Base-by-base conservation (phyloP, 306 rosid species). In the Fragaria nilgerrensis region DNA sequence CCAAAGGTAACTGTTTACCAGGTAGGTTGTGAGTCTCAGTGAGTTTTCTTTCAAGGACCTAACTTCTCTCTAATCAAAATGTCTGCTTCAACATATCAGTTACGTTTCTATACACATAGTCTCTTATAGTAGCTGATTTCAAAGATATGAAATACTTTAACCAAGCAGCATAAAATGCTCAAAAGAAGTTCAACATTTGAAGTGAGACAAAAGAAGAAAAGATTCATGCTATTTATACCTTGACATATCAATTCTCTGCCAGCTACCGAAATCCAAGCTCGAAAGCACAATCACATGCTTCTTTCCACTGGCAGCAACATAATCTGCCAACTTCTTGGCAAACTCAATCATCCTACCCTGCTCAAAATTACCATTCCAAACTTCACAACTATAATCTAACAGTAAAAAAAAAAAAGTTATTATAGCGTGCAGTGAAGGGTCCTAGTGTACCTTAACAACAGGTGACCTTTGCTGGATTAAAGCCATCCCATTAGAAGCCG, bases 401-500 rank as follows among this genome's bases (percentile, higher is more conserved):
- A 47, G 34, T 32, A 12, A 2, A 47, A 47, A 47, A 0, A 16
- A 4, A 7, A 55, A 55, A 53, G 16, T 7, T n/a, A 53, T 13
- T n/a, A 1, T 25, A 65, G 9, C 16, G 56, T 11, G 11, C 67
- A 17, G 3, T 15, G 17, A 19, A 7, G 27, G 61, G 61, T 49
- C 20, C 10, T 23, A 41, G 56, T 11, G 44, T 52, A 84, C 91
- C 89, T 88, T 88, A 56, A 92, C 77, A 63, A 92, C 92, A 10
- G 98, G 98, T 11, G 98, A 95, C 76, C 97, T 88, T 79, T 95
- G 97, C 78, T 95, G 98, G 80, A 95, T 59, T 76, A 95, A 64
- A 78, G 90, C 80, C 79, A 90, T 75, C 50, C 80, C 80, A 72
- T 81, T 92, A 14, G 93, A 76, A 69, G 85, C 68, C 22, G 96